Percentiles rank a stretch among this genome's conserved stretches.
phyloP scores from a whole-genome alignment of 1,284 basidiomycete species.

The Xanthoconium separans region DNA sequence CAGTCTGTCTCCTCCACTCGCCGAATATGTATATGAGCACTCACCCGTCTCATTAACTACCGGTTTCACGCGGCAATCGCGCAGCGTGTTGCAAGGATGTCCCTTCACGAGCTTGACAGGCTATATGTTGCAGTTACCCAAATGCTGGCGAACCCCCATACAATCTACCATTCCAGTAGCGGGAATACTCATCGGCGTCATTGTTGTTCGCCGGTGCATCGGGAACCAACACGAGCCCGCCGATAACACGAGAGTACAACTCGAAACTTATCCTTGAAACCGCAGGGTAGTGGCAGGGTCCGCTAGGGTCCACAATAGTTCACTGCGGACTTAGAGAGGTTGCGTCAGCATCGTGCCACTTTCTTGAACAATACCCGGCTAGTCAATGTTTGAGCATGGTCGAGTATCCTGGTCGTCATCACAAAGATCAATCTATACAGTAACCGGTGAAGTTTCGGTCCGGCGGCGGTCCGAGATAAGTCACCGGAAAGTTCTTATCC shows the following conservation, averaged over 20 bases:
- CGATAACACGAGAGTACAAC: not conserved
- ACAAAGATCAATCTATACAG: not conserved
- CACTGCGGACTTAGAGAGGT: constrained; percentile 9
- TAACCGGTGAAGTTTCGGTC: not conserved
- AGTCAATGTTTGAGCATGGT: constrained; percentile 3
- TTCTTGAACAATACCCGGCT: constrained; percentile 1
- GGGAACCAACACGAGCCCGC: constrained; percentile 8
- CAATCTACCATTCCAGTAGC: not conserved
- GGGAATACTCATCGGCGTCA: not conserved
- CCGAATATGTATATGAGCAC: not conserved
- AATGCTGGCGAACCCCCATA: not conserved
- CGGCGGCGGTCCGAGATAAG: not conserved
- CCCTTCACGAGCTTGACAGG: not conserved
- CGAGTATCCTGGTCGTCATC: not conserved
- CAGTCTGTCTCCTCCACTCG: not conserved
- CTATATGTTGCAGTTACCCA: not conserved
- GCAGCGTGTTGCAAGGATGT: constrained; percentile 4
- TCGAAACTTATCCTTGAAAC: constrained; percentile 10
- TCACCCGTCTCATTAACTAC: not conserved
- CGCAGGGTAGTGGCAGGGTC: not conserved
- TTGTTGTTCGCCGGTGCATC: not conserved
- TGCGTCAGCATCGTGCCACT: not conserved
- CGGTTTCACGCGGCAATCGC: not conserved
- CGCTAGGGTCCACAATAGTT: not conserved
- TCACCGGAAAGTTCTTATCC: not conserved